Evolutionary conservation across 1,284 basidiomycete species (phyloP).

Genomic region (Cryptococcus sp.): DNA sequence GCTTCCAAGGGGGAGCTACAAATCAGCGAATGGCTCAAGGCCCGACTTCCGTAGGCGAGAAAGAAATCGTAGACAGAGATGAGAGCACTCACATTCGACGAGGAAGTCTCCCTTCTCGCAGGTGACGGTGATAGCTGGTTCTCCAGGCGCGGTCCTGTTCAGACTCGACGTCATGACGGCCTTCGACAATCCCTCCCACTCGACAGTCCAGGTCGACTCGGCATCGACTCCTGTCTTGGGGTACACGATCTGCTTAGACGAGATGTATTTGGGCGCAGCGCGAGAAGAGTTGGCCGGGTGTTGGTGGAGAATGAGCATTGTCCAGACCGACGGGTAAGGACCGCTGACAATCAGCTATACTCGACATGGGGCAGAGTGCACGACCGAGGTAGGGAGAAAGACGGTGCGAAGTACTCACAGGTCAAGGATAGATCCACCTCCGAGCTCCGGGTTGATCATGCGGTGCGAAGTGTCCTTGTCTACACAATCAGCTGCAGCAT

Average conservation of each 20-base stretch:
- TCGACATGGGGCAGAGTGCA: constrained; percentile 10
- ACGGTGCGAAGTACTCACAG: constrained; percentile 58
- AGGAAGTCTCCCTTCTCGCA: constrained; percentile 38
- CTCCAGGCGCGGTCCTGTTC: constrained; percentile 16
- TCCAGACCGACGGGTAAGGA: constrained; percentile 78
- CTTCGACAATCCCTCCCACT: constrained; percentile 52
- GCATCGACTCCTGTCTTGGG: constrained; percentile 70
- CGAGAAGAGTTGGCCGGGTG: constrained; percentile 60
- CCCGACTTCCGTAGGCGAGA: background rate
- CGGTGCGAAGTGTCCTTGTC: constrained; percentile 50
- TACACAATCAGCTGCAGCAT: background rate
- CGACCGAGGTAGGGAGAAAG: constrained; percentile 30
- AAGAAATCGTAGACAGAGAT: too few species aligned
- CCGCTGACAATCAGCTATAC: constrained; percentile 50
- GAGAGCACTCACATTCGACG: constrained; percentile 29
- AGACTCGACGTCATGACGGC: constrained; percentile 32
- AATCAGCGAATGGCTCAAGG: background rate
- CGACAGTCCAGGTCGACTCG: constrained; percentile 68
- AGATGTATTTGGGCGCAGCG: constrained; percentile 50
- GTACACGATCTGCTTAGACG: constrained; percentile 50
- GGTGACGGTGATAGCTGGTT: constrained; percentile 27
- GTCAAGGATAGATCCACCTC: constrained; percentile 79
- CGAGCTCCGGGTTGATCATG: constrained; percentile 71
- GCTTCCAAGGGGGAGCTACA: constrained; percentile 31
- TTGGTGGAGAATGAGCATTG: constrained; percentile 72